Conservation (phyloP, 1,139 yeast species). For the Blastobotrys arbuscula region DNA sequence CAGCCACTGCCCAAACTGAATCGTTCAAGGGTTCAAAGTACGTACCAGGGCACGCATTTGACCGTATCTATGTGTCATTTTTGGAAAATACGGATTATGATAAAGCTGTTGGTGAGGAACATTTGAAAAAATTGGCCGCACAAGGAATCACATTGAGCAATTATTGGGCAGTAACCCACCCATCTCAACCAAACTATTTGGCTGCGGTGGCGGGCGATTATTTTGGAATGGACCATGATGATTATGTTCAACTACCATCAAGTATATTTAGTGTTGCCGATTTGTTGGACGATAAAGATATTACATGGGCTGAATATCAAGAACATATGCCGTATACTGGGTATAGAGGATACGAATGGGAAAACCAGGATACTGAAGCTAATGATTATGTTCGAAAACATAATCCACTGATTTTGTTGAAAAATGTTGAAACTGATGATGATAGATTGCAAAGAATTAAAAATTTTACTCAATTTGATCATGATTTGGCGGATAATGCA, state of each 20-base stretch:
- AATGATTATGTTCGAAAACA: slow-evolving; percentile 47
- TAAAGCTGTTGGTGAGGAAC: slow-evolving; percentile 42
- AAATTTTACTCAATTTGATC: slow-evolving; percentile 41
- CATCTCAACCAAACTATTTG: slow-evolving; percentile 48
- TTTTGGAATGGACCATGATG: slow-evolving; percentile 42
- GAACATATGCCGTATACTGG: slow-evolving; percentile 48
- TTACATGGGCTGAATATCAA: slow-evolving; percentile 48
- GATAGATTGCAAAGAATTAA: slow-evolving; percentile 40
- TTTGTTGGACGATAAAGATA: slow-evolving; percentile 39
- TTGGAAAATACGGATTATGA: slow-evolving; percentile 47
- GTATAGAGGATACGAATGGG: slow-evolving; percentile 42
- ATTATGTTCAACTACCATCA: slow-evolving; percentile 39
- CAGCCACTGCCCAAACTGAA: slow-evolving; percentile 39
- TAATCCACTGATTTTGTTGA: slow-evolving; percentile 42
- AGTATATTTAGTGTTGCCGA: slow-evolving; percentile 45
- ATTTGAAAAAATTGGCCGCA: slow-evolving; percentile 38
- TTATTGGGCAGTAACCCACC: slow-evolving; percentile 47
- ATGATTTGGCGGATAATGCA: slow-evolving; percentile 36
- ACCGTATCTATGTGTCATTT: slow-evolving; percentile 43
- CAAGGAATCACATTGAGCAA: slow-evolving; percentile 43
- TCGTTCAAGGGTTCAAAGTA: slow-evolving; percentile 28
- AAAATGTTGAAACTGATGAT: slow-evolving; percentile 34
- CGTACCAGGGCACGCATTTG: slow-evolving; percentile 40
- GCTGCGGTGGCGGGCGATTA: slow-evolving; percentile 46
- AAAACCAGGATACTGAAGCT: slow-evolving; percentile 39